These are phyloP conservation scores for Umbelopsis ramanniana DNA, from an alignment of 192 early-diverging fungal genomes.

Conservation along the genomic window DNA sequence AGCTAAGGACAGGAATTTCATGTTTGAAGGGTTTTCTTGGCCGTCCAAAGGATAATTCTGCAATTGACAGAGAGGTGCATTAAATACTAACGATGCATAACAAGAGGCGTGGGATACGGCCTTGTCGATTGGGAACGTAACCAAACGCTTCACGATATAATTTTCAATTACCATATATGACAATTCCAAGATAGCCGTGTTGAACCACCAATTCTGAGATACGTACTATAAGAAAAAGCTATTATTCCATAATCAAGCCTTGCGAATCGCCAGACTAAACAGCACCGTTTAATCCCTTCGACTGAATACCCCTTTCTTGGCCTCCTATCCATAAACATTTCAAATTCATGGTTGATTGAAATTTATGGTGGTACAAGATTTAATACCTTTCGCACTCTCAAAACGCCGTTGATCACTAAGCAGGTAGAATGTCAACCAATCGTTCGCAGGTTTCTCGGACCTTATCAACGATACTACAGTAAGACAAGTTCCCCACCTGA, in stretches of 20 bases:
- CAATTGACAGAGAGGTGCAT: not conserved
- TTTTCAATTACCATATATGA: no score
- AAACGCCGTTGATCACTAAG: conserved; percentile 1
- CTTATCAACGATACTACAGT: not conserved
- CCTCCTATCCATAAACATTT: not conserved
- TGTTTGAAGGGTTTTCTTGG: not conserved
- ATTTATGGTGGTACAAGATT: not conserved
- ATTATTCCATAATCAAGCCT: no score
- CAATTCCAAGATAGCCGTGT: no score
- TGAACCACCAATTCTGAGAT: no score
- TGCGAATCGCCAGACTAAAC: no score
- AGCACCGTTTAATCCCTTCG: no score
- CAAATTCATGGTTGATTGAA: no score
- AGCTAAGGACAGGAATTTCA: conserved; percentile 22
- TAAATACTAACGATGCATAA: not conserved
- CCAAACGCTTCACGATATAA: not conserved
- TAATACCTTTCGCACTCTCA: conserved; percentile 10
- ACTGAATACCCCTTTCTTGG: not conserved
- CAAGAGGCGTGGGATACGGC: not conserved
- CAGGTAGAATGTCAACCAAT: conserved; percentile 1
- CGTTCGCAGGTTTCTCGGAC: not conserved
- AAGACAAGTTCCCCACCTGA: not conserved
- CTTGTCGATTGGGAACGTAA: not conserved
- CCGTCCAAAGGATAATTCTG: not conserved
- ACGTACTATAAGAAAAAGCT: no score